Evolutionary conservation across 2,329 filamentous ascomycete species (phyloP).

Genomic region (Fusarium solani-melongenae): DNA sequence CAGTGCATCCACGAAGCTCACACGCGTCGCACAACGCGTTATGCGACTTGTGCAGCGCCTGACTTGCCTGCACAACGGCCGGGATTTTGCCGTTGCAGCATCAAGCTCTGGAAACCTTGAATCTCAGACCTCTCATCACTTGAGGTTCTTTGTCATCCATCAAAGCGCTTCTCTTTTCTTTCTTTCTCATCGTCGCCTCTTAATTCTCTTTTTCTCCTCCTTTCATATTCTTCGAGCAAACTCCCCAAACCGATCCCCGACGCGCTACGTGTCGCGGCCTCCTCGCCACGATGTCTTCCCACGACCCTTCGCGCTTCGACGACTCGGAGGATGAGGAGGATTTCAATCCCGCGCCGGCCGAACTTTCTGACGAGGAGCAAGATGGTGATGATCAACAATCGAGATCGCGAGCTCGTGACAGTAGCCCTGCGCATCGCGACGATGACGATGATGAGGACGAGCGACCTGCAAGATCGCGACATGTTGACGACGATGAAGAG

Average conservation of each 20-base stretch:
- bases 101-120: conserved; percentile 19
- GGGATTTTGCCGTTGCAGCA: conserved; percentile 31
- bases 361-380: conserved; percentile 72
- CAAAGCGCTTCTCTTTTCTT: conserved; percentile 18
- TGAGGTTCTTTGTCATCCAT: conserved; percentile 35
- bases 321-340: conserved; percentile 84
- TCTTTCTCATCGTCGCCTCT: background rate
- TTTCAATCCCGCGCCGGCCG: conserved; percentile 85
- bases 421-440: conserved; percentile 48
- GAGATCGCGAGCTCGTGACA: conserved; percentile 54
- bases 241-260: conserved; percentile 2
- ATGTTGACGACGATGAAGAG: conserved; percentile 57
- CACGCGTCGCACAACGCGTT: conserved; percentile 5
- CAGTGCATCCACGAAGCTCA: no score
- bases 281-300: conserved; percentile 56
- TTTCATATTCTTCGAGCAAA: conserved; percentile 2
- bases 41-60: conserved; percentile 6
- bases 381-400: conserved; percentile 51
- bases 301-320: conserved; percentile 61
- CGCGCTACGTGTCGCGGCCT: conserved; percentile 34
- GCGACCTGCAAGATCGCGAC: conserved; percentile 39
- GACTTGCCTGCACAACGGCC: conserved; percentile 22
- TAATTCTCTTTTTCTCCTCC: conserved; percentile 9
- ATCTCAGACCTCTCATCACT: conserved; percentile 22
- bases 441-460: conserved; percentile 54